Evolutionary conservation across 371 early-diverging fungal species (phyloP).

Genomic region (Mucor saturninus): DNA sequence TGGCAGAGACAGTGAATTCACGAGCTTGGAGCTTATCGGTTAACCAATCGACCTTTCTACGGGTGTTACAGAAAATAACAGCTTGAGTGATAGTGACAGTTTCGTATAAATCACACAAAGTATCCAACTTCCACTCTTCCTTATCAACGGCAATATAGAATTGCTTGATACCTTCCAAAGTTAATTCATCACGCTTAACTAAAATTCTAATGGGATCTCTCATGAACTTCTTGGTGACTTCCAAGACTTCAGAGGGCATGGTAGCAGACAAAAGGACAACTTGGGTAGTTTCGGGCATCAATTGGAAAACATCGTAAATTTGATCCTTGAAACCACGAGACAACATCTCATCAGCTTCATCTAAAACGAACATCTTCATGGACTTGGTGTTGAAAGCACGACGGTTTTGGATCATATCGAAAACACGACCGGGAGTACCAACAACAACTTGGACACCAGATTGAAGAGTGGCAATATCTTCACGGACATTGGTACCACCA

Average conservation of each 20-base stretch:
- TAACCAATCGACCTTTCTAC: conserved; percentile 92
- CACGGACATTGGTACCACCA: conserved; percentile 89
- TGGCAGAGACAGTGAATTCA: conserved; percentile 94
- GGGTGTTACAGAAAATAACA: conserved; percentile 96
- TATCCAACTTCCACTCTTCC: conserved; percentile 91
- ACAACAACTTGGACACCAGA: conserved; percentile 82
- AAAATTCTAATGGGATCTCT: conserved; percentile 90
- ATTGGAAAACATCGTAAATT: conserved; percentile 91
- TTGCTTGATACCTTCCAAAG: conserved; percentile 94
- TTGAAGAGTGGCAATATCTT: conserved; percentile 75
- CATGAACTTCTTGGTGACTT: conserved; percentile 93
- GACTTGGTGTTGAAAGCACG: conserved; percentile 74
- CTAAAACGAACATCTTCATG: conserved; percentile 93
- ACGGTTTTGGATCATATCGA: conserved; percentile 90
- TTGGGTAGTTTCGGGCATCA: conserved; percentile 84
- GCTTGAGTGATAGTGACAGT: conserved; percentile 93
- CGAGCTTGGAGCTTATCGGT: conserved; percentile 82
- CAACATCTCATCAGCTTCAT: conserved; percentile 98
- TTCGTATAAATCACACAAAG: conserved; percentile 91
- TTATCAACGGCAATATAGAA: conserved; percentile 93
- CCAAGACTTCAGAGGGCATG: conserved; percentile 91
- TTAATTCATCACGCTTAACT: conserved; percentile 96
- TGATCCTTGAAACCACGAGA: conserved; percentile 94
- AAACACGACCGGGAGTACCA: conserved; percentile 95
- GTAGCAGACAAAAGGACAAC: conserved; percentile 93